phyloP scores from a whole-genome alignment of 108 stramenopile genomes.

The Cyclotella choctawhatcheeana region DNA sequence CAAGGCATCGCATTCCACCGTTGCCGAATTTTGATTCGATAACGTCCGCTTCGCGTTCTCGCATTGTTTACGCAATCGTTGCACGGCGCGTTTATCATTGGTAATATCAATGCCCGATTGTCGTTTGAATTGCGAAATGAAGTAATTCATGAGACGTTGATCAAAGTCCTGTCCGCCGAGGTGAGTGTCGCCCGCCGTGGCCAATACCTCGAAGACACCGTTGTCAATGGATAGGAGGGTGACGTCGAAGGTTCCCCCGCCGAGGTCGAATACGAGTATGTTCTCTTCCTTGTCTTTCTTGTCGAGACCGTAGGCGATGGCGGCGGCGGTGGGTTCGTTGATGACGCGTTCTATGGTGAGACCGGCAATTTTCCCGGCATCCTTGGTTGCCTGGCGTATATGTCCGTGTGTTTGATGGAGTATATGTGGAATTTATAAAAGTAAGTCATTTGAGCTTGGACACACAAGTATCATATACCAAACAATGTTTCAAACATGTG shows the following conservation, averaged over 20 bases:
- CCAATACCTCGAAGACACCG: constrained; percentile 91
- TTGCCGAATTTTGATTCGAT: constrained; percentile 81
- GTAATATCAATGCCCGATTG: constrained; percentile 81
- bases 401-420: too few species aligned
- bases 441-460: too few species aligned
- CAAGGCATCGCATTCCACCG: constrained; percentile 86
- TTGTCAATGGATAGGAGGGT: constrained; percentile 95
- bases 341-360: constrained; percentile 95
- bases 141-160: constrained; percentile 95
- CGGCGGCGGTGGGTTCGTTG: constrained; percentile 99
- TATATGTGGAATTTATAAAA: too few species aligned
- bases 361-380: constrained; percentile 96
- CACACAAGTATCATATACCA: too few species aligned
- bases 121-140: constrained; percentile 88
- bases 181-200: constrained; percentile 92
- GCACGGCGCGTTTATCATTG: constrained; percentile 81
- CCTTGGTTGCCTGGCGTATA: constrained; percentile 98
- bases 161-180: constrained; percentile 93
- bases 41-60: constrained; percentile 92
- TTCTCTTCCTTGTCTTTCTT: constrained; percentile 90
- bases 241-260: constrained; percentile 98
- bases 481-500: too few species aligned
- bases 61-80: constrained; percentile 89
- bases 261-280: constrained; percentile 97
- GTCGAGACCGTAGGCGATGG: constrained; percentile 97